Conservation (phyloP, 2,329 filamentous ascomycete species). For the Plectosphaerella sp. region DNA sequence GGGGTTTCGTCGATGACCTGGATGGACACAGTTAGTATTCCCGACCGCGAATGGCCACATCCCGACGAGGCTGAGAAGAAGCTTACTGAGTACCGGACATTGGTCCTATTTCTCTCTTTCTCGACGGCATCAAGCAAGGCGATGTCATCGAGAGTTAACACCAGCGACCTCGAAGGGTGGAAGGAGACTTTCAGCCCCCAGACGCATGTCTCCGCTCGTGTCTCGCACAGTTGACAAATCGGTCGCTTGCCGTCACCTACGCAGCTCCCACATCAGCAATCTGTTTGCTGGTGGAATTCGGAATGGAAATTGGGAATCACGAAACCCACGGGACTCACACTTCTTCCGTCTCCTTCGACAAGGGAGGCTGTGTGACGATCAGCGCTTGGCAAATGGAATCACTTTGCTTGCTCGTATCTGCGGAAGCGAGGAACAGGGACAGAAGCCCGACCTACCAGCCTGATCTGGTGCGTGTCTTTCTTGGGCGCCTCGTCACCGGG, state of each 20-base stretch:
- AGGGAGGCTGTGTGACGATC: neutral
- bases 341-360: slow-evolving; percentile 2
- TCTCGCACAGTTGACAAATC: neutral
- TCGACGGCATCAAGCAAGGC: neutral
- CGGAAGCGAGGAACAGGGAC: neutral
- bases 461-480: slow-evolving; percentile 1
- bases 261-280: neutral
- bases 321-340: neutral
- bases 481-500: neutral
- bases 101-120: neutral
- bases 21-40: neutral
- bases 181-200: slow-evolving; percentile 6
- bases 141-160: neutral
- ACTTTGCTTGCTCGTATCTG: neutral
- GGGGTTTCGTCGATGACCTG: slow-evolving; percentile 2
- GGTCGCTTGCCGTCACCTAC: slow-evolving; percentile 1
- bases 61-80: neutral
- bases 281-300: neutral
- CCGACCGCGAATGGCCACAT: neutral
- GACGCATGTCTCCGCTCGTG: neutral
- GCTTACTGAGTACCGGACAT: neutral
- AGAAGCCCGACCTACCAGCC: neutral
- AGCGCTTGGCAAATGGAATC: neutral
- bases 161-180: slow-evolving; percentile 2
- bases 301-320: too few relatives aligned